Base-by-base conservation (phyloP, 768 basidiomycete species). In the Termitomyces eurrhizus region DNA sequence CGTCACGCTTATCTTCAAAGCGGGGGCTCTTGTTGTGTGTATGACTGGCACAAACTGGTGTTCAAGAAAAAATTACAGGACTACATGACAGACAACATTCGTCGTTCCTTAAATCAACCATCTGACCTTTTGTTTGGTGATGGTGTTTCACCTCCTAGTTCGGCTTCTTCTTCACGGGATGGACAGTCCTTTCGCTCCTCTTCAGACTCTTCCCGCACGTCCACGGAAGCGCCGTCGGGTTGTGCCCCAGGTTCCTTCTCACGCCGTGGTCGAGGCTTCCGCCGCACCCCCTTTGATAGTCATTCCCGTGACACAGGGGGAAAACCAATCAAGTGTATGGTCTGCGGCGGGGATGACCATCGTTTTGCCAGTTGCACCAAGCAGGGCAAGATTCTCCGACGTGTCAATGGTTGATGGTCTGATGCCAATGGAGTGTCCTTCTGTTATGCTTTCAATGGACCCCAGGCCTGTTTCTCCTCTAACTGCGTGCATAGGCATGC, bases 111-210 rank as follows among this genome's bases (percentile, higher is more conserved):
- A n/a, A n/a, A n/a, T n/a, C n/a, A n/a, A n/a, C n/a, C 21, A 21
- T 21, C 21, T 21, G n/a, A n/a, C n/a, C n/a, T n/a, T n/a, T 4
- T 29, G 2, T 29, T 29, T 4, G 4, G 29, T 29, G 29, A 29
- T 4, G 2, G 2, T 4, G 2, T 4, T 29, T 4, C 2, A 2
- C 2, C 29, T 4, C 4, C 29, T 2, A 29, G 2, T 2, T 2
- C 29, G 2, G 4, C 29, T 2, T 29, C 29, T 4, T 29, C 29
- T 4, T 29, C 29, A 2, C n/a, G n/a, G n/a, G n/a, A n/a, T n/a
- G n/a, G n/a, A n/a, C n/a, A n/a, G n/a, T n/a, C n/a, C n/a, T n/a
- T n/a, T n/a, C n/a, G n/a, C n/a, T n/a, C n/a, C n/a, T n/a, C n/a
- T n/a, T n/a, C n/a, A n/a, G n/a, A n/a, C n/a, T n/a, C n/a, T n/a